These are phyloP conservation scores for Ogataea nitratoaversa DNA, from an alignment of 805 yeast genomes.

Conservation along the genomic window DNA sequence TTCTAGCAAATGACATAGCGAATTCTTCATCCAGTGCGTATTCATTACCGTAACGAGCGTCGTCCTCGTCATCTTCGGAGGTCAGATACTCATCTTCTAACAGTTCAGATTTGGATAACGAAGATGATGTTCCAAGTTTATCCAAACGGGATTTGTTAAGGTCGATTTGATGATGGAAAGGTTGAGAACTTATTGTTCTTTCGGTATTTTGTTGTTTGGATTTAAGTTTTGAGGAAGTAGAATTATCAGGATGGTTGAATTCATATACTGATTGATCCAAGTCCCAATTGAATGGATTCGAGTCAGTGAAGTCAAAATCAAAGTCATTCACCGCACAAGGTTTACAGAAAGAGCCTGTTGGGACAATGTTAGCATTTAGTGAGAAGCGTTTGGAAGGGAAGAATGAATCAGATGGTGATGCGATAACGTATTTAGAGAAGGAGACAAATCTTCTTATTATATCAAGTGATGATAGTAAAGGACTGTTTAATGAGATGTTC, in stretches of 20 bases:
- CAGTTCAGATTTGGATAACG: neutral
- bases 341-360: conserved; percentile 5
- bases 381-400: neutral
- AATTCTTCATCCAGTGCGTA: conserved; percentile 24
- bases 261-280: conserved; percentile 14
- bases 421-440: neutral
- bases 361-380: neutral
- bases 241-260: neutral
- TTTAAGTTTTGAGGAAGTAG: too few relatives aligned
- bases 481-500: neutral
- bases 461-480: conserved; percentile 1
- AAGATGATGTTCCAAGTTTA: neutral
- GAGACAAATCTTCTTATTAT: neutral
- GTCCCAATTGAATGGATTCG: conserved; percentile 31
- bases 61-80: conserved; percentile 12
- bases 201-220: too few relatives aligned
- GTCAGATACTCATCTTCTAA: conserved; percentile 7
- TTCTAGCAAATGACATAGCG: conserved; percentile 12
- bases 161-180: neutral
- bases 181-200: too few relatives aligned
- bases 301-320: conserved; percentile 26
- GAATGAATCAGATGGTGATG: neutral
- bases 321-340: conserved; percentile 31
- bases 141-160: neutral
- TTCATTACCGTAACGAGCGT: conserved; percentile 14